Conservation (phyloP, 2,329 filamentous ascomycete species). For the Corniculantispora saksenae region DNA sequence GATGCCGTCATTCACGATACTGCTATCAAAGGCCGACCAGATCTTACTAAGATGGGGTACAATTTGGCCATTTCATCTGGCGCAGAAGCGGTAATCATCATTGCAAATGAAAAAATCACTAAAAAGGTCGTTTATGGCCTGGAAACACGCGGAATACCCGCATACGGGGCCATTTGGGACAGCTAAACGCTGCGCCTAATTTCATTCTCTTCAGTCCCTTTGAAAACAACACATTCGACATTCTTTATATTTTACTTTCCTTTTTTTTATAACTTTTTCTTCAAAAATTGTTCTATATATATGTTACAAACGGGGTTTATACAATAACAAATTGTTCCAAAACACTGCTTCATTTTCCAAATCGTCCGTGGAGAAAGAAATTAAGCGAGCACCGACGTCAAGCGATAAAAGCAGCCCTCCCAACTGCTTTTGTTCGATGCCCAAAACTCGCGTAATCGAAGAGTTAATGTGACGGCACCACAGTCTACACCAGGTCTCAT, state of each 20-base stretch:
- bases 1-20: conserved; percentile 70
- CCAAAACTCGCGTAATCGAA: no score
- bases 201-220: not conserved
- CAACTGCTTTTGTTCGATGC: no score
- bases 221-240: not conserved
- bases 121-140: conserved; percentile 68
- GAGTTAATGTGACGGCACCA: no score
- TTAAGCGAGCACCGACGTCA: not conserved
- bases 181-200: conserved; percentile 29
- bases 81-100: conserved; percentile 71
- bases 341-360: no score
- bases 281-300: no score
- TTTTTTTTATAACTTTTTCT: no score
- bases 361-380: no score
- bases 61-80: conserved; percentile 57
- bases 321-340: no score
- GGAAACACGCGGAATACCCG: conserved; percentile 64
- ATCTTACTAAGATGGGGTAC: conserved; percentile 52
- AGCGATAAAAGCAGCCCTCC: not conserved
- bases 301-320: no score
- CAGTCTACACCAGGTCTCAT: no score
- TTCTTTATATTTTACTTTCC: not conserved
- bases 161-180: conserved; percentile 76
- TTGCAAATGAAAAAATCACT: conserved; percentile 70
- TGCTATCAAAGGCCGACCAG: conserved; percentile 56